Conservation (phyloP, 2,329 filamentous ascomycete genomes). For the Colletotrichum cereale region DNA sequence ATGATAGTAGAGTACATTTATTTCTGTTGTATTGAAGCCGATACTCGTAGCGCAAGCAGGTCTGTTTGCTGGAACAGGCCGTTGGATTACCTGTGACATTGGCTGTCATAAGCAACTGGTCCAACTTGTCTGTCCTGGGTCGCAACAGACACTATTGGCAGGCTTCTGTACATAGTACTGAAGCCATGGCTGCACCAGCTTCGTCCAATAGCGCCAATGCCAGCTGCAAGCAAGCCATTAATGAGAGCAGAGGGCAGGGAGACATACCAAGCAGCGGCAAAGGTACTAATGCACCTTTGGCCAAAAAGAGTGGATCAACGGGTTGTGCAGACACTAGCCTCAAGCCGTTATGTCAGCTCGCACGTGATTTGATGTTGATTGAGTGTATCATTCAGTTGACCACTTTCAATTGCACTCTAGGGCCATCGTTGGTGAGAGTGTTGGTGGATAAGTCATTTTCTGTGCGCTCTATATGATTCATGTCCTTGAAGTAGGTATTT, state of each 20-base stretch:
- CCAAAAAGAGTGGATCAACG: not conserved
- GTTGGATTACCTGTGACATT: not conserved
- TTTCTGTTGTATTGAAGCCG: not conserved
- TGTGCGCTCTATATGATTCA: slow-evolving; percentile 22
- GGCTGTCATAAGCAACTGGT: too few relatives aligned
- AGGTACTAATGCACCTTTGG: not conserved
- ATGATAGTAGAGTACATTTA: not conserved
- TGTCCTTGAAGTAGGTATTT: slow-evolving; percentile 31
- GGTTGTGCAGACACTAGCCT: not conserved
- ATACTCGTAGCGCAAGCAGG: not conserved
- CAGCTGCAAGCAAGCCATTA: not conserved
- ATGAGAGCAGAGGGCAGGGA: not conserved
- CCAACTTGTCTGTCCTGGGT: too few relatives aligned
- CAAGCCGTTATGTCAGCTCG: not conserved
- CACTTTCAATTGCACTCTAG: slow-evolving; percentile 40
- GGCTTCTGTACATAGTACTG: not conserved
- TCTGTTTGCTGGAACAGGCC: not conserved
- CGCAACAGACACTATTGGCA: not conserved
- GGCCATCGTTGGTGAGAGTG: slow-evolving; percentile 37
- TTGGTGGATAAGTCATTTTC: slow-evolving; percentile 38
- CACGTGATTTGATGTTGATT: slow-evolving; percentile 10
- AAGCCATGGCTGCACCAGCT: not conserved
- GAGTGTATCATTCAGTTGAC: slow-evolving; percentile 52
- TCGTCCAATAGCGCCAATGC: not conserved
- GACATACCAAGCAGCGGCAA: not conserved